Evolutionary conservation across 106 monocot species (phyloP), one percentile per base, ranked within the genome.

Genomic region (Agapanthus africanus): DNA sequence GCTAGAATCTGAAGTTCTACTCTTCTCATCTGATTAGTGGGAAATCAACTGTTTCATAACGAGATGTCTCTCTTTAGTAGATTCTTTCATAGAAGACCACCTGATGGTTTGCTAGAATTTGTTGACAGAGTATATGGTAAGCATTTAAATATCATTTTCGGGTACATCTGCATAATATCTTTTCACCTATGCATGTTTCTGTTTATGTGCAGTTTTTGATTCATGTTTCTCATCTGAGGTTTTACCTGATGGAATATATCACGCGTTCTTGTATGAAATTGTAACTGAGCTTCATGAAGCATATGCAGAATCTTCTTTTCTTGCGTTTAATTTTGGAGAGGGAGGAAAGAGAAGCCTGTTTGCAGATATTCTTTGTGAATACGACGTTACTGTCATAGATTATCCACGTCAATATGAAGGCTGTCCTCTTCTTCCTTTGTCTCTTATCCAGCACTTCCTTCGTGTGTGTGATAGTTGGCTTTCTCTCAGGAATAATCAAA

Each of bases 371-470:
- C 69, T 93, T 14, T 73, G 75, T 57, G 83, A 90, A 32, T 93
- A 81, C 56, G 90, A 99, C 81, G 75, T 90, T 47, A 90, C 93
- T 10, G 64, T 90, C 23, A 83, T 93, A 68, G 99, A 99, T 42
- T 99, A 99, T 74, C 99, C 99, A 25, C 73, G 93, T 3, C 99
- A 99, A 37, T 99, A 90, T 76, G 99, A 99, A 87, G 93, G 93
- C 31, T 99, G 99, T 36, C 99, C 99, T 57, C 84, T 99, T 71
- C 87, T 99, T 79, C 85, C 99, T 66, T 68, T 93, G 32, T 81
- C 84, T 62, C 77, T 93, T 67, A 59, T 93, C 44, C 99, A 90
- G 44, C 90, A 92, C 52, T 90, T 93, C 67, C 93, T 99, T 72
- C 82, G 69, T 67, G 79, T 85, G 10, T 71, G 74, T 72, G 90